Evolutionary conservation across 441 rosid genomes (phyloP), one percentile per base, ranked within the genome.

Genomic region (Pelargonium fulgidum): DNA sequence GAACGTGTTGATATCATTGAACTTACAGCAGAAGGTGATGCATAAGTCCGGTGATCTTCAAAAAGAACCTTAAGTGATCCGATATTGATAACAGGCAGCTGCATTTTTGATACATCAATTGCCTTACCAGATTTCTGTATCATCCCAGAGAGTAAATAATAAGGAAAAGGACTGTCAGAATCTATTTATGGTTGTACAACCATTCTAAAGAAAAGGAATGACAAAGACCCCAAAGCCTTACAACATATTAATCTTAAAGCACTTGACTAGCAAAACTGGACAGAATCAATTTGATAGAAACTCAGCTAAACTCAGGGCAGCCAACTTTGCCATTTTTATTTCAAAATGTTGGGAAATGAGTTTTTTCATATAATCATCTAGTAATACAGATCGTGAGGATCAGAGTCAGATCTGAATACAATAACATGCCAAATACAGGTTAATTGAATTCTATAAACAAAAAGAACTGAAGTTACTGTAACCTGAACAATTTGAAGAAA

Each of bases 41-140:
- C 97, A 81, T 86, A 89, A 24, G 99, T 95, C 76, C 98, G 89
- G 73, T 91, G 96, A 80, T 95, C 99, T 80, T 95, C 97, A 81
- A 81, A 90, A 71, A 86, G 66, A 64, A 95, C 87, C 84, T 84
- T 91, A 62, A 92, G 93, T 20, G 99, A 90, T 70, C 92, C 83
- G 75, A 79, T 75, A 59, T 84, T 80, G 83, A 95, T 85, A 66
- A 86, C 80, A 71, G 99, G 99, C 79, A 95, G 81, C 81, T 85
- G 85, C 75, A 88, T 85, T 78, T 78, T 86, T 75, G 87, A 79
- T 71, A 85, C 89, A 78, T 95, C 93, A 73, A 85, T 91, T 71
- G 87, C 82, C 83, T 82, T 89, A 74, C 92, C 96, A 24, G 96
- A 78, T 89, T 91, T 92, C 99, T 92, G 76, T 74, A 80, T 69